phyloP scores from a whole-genome alignment of 768 basidiomycete species.

The Suillus placidus region DNA sequence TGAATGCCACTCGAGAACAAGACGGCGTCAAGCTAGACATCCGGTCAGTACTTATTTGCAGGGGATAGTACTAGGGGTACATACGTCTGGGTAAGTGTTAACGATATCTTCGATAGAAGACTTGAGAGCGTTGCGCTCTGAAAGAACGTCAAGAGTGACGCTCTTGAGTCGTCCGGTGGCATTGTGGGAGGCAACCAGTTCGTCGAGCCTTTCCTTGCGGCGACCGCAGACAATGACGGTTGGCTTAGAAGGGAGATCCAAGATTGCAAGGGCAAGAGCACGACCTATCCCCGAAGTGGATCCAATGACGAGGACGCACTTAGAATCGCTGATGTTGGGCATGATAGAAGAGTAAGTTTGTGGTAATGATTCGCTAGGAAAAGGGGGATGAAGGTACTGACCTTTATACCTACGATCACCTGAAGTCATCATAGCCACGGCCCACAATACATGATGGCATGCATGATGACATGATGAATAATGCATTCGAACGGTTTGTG shows the following conservation, averaged over 20 bases:
- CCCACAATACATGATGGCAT: too few relatives aligned
- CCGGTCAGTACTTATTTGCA: not conserved
- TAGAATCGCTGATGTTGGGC: conserved; percentile 46
- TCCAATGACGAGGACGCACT: conserved; percentile 57
- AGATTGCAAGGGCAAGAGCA: conserved; percentile 53
- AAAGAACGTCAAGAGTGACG: conserved; percentile 46
- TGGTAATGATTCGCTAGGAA: not conserved
- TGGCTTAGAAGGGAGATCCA: conserved; percentile 49
- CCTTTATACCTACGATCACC: not conserved
- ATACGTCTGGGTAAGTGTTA: conserved; percentile 51
- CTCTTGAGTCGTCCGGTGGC: conserved; percentile 41
- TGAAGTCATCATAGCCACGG: not conserved
- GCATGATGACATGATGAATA: too few relatives aligned
- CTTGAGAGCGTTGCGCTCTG: conserved; percentile 41
- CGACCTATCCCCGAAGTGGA: conserved; percentile 63
- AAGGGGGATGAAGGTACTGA: not conserved
- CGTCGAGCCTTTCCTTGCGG: conserved; percentile 54
- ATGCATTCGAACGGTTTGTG: too few relatives aligned
- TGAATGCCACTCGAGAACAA: conserved; percentile 59
- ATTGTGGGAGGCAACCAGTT: conserved; percentile 37
- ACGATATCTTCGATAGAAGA: conserved; percentile 44
- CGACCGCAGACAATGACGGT: conserved; percentile 54
- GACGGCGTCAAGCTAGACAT: conserved; percentile 55
- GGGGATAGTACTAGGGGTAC: conserved; percentile 14
- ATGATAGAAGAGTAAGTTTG: conserved; percentile 13